phyloP scores from a whole-genome alignment of 257 asterid genomes.

The Primulina tabacum region DNA sequence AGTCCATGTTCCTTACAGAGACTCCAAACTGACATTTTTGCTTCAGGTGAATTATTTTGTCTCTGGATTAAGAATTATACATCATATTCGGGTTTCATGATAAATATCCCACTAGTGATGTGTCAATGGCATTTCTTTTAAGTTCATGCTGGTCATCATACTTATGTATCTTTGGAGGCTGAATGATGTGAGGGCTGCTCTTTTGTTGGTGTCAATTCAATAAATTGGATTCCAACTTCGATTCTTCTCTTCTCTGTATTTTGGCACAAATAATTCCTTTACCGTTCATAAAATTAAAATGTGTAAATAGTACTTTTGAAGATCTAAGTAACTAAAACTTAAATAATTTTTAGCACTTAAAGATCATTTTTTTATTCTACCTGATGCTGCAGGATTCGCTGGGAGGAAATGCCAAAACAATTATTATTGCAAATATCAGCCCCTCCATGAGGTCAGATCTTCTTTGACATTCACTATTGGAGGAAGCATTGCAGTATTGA shows the following conservation, averaged over 20 bases:
- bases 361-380: slow-evolving; percentile 10
- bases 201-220: background rate
- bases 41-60: slow-evolving; percentile 69
- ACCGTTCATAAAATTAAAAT: too few relatives aligned
- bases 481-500: background rate
- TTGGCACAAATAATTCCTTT: background rate
- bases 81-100: background rate
- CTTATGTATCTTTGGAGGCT: background rate
- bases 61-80: slow-evolving; percentile 22
- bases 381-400: slow-evolving; percentile 65
- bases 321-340: too few relatives aligned
- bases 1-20: slow-evolving; percentile 92
- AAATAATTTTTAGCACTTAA: background rate
- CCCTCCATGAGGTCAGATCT: slow-evolving; percentile 70
- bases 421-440: slow-evolving; percentile 87
- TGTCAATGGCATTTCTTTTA: background rate
- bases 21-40: slow-evolving; percentile 97
- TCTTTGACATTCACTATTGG: slow-evolving; percentile 17
- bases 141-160: background rate
- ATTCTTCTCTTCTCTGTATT: background rate
- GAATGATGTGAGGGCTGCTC: background rate
- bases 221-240: background rate
- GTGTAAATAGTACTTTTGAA: too few relatives aligned
- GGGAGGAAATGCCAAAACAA: slow-evolving; percentile 98
- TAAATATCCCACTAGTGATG: background rate